Percentiles rank a stretch among this genome's conserved stretches.
These are phyloP conservation scores for Lophiotrema nucula DNA, from an alignment of 495 filamentous ascomycete species.

Conservation along the genomic window DNA sequence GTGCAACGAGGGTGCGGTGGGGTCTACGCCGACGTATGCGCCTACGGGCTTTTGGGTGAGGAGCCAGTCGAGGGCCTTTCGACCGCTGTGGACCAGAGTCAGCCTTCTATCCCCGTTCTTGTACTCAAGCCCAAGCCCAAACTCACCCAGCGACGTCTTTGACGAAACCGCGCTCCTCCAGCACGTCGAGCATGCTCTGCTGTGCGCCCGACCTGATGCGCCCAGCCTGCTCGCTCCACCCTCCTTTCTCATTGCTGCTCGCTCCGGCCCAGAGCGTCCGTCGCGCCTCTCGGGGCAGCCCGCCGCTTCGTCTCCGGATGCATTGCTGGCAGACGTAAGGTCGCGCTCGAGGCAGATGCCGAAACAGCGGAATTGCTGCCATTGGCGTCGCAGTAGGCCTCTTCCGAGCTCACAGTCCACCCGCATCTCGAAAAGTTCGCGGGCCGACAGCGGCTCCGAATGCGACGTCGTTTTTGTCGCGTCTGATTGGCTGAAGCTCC, in stretches of 20 bases:
- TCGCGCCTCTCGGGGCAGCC: not conserved
- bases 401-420: too few relatives aligned
- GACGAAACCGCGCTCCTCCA: conserved; percentile 79
- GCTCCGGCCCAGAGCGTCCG: not conserved
- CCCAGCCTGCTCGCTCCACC: conserved; percentile 21
- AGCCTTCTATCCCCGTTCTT: conserved; percentile 56
- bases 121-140: conserved; percentile 13
- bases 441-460: not conserved
- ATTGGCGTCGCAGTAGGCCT: conserved; percentile 2
- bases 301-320: conserved; percentile 9
- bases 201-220: conserved; percentile 60
- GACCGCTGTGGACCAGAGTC: conserved; percentile 10
- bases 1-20: conserved; percentile 87
- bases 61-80: conserved; percentile 60
- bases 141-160: conserved; percentile 79
- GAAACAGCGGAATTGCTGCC: conserved; percentile 19
- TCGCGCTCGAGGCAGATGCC: conserved; percentile 12
- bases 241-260: not conserved
- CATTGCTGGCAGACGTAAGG: conserved; percentile 12
- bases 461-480: conserved; percentile 1
- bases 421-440: not conserved
- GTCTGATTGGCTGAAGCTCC: conserved; percentile 14
- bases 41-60: conserved; percentile 69
- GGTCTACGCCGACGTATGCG: conserved; percentile 88
- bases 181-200: conserved; percentile 62